phyloP scores from a whole-genome alignment of 495 filamentous ascomycete species.

The Chaetomium fimeti region DNA sequence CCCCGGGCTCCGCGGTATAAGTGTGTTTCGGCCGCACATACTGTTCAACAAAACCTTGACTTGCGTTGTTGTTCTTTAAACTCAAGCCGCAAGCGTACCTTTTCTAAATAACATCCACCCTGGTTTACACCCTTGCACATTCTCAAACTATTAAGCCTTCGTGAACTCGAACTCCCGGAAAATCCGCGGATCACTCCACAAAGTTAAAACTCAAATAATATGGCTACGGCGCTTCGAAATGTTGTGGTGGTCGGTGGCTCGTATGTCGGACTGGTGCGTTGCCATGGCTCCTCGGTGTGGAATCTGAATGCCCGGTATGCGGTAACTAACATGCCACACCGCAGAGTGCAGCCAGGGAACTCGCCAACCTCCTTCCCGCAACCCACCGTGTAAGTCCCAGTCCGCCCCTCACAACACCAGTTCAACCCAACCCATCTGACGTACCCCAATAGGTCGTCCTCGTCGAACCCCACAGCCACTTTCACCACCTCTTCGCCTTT shows the following conservation, averaged over 20 bases:
- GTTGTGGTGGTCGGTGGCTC: constrained; percentile 34
- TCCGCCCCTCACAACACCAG: neutral
- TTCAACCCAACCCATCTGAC: neutral
- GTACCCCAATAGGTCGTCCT: constrained; percentile 42
- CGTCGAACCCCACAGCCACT: constrained; percentile 53
- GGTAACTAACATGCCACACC: neutral
- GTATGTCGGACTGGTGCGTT: constrained; percentile 33
- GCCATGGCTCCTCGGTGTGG: neutral
- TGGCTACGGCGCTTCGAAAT: constrained; percentile 24
- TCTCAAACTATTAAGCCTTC: too few relatives aligned
- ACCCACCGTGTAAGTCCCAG: constrained; percentile 32
- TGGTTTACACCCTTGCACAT: neutral
- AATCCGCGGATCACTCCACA: neutral
- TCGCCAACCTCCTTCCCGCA: constrained; percentile 30
- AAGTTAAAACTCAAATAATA: neutral
- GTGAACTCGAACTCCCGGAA: too few relatives aligned
- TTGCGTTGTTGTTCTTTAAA: too few relatives aligned
- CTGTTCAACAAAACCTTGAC: too few relatives aligned
- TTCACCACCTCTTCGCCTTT: constrained; percentile 56
- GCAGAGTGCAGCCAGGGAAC: constrained; percentile 30
- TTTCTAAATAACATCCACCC: neutral
- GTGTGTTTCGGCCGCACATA: neutral
- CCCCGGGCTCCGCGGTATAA: neutral
- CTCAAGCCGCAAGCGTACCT: too few relatives aligned
- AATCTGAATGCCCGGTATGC: neutral